Conservation (phyloP, 345 rosid species). For the Citropsis articulata region DNA sequence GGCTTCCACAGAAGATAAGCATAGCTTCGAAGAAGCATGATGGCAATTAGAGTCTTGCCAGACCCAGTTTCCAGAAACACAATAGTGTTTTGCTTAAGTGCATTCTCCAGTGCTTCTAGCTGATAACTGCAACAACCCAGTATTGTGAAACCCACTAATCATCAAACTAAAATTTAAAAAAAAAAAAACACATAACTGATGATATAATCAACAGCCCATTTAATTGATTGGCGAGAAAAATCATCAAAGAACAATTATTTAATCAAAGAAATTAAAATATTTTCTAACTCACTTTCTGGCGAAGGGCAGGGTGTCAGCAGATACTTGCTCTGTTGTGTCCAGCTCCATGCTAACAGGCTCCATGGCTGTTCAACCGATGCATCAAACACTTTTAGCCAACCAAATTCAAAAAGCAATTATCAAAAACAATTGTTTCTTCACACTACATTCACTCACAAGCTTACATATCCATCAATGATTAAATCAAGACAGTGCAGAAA, state of each 20-base stretch:
- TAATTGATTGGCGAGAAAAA: neutral
- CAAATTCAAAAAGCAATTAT: neutral
- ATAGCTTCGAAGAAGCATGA: constrained; percentile 82
- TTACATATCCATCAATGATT: neutral
- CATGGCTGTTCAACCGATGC: constrained; percentile 17
- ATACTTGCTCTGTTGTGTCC: constrained; percentile 14
- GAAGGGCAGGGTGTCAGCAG: constrained; percentile 35
- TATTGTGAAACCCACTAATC: neutral
- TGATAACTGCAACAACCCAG: constrained; percentile 55
- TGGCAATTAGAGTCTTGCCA: constrained; percentile 87
- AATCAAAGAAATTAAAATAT: neutral
- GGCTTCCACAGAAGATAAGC: constrained; percentile 79
- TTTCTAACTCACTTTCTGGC: constrained; percentile 46
- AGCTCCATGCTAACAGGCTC: constrained; percentile 29
- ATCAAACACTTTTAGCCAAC: neutral
- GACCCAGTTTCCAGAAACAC: constrained; percentile 84
- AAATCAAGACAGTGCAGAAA: neutral
- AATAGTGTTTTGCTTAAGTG: constrained; percentile 64
- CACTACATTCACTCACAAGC: neutral
- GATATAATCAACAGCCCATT: neutral
- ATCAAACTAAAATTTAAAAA: neutral
- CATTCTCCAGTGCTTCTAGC: constrained; percentile 72
- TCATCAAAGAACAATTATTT: neutral
- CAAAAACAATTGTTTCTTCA: neutral
- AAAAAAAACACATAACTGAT: neutral